A percentile compares a stretch with the other conserved stretches of the same genome.
These are phyloP conservation scores for Trypanosoma conorhini DNA, from an alignment of 208 protist species.

Conservation along the genomic window DNA sequence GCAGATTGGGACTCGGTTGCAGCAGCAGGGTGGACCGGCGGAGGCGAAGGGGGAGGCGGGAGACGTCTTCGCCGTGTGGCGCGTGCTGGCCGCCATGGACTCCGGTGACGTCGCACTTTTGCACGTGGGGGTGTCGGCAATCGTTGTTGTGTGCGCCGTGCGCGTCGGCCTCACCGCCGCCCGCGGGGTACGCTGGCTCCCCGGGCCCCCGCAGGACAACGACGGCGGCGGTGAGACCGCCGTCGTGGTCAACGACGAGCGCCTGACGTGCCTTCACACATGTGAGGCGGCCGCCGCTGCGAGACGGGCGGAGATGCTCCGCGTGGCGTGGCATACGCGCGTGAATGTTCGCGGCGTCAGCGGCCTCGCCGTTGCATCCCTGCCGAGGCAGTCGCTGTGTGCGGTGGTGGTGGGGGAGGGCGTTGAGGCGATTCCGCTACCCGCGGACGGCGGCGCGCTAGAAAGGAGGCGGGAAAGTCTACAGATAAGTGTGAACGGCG, in stretches of 20 bases:
- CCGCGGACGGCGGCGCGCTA: neutral
- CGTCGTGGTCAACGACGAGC: conserved; percentile 42
- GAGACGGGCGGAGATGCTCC: conserved; percentile 2
- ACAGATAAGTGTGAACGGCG: neutral
- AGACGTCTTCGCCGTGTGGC: neutral
- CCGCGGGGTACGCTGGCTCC: conserved; percentile 45
- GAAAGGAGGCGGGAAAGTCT: neutral
- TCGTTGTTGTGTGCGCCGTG: conserved; percentile 2
- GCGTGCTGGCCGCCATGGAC: conserved; percentile 26
- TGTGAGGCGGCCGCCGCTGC: neutral
- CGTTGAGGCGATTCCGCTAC: conserved; percentile 11
- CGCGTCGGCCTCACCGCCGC: conserved; percentile 56
- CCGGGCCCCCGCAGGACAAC: neutral
- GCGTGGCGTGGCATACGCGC: conserved; percentile 22
- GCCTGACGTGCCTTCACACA: conserved; percentile 17
- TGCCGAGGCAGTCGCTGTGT: neutral
- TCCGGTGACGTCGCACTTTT: conserved; percentile 32
- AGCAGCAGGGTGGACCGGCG: neutral
- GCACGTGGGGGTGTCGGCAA: neutral
- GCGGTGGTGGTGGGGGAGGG: conserved; percentile 29
- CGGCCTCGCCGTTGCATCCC: conserved; percentile 34
- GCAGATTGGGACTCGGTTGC: neutral
- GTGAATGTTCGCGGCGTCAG: conserved; percentile 71
- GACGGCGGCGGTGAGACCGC: neutral
- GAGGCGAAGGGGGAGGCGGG: neutral